phyloP scores from a whole-genome alignment of 164 flowering plant species.

The Buxus sempervirens region DNA sequence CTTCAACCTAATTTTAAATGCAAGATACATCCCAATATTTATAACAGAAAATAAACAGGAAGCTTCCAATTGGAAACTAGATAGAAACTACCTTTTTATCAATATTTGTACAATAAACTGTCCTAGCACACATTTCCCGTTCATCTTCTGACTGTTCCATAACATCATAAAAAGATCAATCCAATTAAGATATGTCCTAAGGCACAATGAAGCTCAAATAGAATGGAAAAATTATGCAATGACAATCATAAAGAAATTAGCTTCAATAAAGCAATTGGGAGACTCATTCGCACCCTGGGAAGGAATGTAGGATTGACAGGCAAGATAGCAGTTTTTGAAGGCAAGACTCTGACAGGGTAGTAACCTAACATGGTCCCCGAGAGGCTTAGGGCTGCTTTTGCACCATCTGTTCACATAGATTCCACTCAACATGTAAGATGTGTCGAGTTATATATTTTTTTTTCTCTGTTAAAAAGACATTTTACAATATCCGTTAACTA shows the following conservation, averaged over 20 bases:
- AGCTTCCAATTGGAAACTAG: not conserved
- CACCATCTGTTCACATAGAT: slow-evolving; percentile 61
- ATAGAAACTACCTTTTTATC: slow-evolving; percentile 80
- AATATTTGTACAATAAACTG: slow-evolving; percentile 92
- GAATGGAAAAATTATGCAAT: not conserved
- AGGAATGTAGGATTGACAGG: slow-evolving; percentile 96
- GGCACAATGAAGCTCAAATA: not conserved
- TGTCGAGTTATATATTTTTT: not conserved
- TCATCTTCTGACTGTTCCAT: slow-evolving; percentile 87
- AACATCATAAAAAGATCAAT: slow-evolving; percentile 5
- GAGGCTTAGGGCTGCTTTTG: slow-evolving; percentile 78
- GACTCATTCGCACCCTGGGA: slow-evolving; percentile 65
- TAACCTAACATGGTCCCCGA: slow-evolving; percentile 94
- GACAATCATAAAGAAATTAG: not conserved
- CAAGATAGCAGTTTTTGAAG: slow-evolving; percentile 97
- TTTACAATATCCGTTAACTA: not conserved
- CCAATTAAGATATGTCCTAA: not conserved
- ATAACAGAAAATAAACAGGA: not conserved
- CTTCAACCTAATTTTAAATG: too few relatives aligned
- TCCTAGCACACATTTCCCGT: slow-evolving; percentile 96
- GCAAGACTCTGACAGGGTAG: slow-evolving; percentile 91
- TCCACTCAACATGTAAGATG: not conserved
- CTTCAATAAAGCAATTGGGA: not conserved
- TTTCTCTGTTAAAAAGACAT: not conserved
- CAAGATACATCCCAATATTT: too few relatives aligned